Evolutionary conservation across 495 filamentous ascomycete genomes (phyloP).

Genomic region (Extremus antarcticus): DNA sequence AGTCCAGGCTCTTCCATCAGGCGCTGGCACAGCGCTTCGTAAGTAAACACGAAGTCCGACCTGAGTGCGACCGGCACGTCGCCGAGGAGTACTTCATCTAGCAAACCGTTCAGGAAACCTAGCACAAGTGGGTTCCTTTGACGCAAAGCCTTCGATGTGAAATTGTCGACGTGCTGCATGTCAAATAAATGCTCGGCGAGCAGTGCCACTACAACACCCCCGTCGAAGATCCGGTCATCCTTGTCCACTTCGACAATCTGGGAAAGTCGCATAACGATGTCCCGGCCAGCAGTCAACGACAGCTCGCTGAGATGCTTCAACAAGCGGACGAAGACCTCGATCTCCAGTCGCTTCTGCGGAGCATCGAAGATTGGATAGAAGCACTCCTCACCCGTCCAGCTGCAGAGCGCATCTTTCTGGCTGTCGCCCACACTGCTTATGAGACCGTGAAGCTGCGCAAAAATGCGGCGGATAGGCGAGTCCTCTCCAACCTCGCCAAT

Average conservation of each 20-base stretch:
- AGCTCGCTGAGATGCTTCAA: constrained; percentile 72
- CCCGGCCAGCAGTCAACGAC: constrained; percentile 60
- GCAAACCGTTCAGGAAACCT: constrained; percentile 61
- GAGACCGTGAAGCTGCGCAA: constrained; percentile 41
- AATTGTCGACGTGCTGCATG: constrained; percentile 66
- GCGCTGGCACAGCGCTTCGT: constrained; percentile 71
- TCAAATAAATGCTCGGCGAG: constrained; percentile 66
- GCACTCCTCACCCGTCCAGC: constrained; percentile 57
- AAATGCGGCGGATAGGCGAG: constrained; percentile 25
- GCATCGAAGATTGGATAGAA: constrained; percentile 58
- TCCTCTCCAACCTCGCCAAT: constrained; percentile 49
- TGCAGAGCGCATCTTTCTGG: constrained; percentile 54
- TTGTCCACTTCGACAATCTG: constrained; percentile 59
- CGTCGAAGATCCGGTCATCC: too few relatives aligned
- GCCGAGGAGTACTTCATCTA: constrained; percentile 66
- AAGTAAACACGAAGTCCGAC: constrained; percentile 74
- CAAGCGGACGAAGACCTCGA: constrained; percentile 75
- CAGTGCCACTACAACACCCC: constrained; percentile 63
- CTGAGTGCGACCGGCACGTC: constrained; percentile 65
- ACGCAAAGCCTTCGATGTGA: constrained; percentile 58
- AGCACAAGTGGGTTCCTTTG: constrained; percentile 57
- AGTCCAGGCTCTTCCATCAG: constrained; percentile 60
- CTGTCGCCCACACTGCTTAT: constrained; percentile 33
- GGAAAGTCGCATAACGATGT: constrained; percentile 60
- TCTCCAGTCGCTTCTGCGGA: constrained; percentile 48